Percentiles rank a stretch among this genome's conserved stretches.
These are phyloP conservation scores for Bigelowiella natans DNA, from an alignment of 78 protist species.

Conservation along the genomic window DNA sequence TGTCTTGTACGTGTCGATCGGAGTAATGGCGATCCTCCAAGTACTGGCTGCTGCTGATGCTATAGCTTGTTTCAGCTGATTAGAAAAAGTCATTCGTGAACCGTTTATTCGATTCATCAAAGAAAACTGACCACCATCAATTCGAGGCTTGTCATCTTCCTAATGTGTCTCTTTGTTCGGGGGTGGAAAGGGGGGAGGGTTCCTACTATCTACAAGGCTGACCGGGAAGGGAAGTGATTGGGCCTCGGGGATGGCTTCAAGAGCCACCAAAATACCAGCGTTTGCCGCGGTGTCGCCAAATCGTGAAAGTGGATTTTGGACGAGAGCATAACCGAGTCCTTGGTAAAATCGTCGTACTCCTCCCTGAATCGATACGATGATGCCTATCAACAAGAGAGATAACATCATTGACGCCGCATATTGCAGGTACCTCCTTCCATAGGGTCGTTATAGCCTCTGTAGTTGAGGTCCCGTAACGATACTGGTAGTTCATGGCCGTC, in stretches of 20 bases:
- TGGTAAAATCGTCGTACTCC: background rate
- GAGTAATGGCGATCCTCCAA: background rate
- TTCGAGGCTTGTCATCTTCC: too few relatives aligned
- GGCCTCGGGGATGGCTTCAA: background rate
- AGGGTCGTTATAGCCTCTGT: background rate
- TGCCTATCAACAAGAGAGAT: too few relatives aligned
- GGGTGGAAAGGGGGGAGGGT: too few relatives aligned
- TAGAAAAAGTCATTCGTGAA: too few relatives aligned
- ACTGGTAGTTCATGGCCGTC: slow-evolving; percentile 1
- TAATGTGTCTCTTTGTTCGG: too few relatives aligned
- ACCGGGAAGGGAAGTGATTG: background rate
- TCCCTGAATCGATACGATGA: too few relatives aligned
- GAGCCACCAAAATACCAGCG: background rate
- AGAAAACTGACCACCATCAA: too few relatives aligned
- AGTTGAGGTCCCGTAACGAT: slow-evolving; percentile 1
- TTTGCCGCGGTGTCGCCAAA: slow-evolving; percentile 7
- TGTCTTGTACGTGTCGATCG: background rate
- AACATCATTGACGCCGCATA: too few relatives aligned
- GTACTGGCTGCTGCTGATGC: background rate
- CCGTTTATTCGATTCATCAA: too few relatives aligned
- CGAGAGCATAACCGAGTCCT: background rate
- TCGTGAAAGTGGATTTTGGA: background rate
- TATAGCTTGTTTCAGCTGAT: background rate
- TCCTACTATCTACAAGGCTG: too few relatives aligned
- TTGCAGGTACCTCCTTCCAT: background rate